Conservation (phyloP, 805 yeast genomes). For the Limtongozyma cylindracea region DNA sequence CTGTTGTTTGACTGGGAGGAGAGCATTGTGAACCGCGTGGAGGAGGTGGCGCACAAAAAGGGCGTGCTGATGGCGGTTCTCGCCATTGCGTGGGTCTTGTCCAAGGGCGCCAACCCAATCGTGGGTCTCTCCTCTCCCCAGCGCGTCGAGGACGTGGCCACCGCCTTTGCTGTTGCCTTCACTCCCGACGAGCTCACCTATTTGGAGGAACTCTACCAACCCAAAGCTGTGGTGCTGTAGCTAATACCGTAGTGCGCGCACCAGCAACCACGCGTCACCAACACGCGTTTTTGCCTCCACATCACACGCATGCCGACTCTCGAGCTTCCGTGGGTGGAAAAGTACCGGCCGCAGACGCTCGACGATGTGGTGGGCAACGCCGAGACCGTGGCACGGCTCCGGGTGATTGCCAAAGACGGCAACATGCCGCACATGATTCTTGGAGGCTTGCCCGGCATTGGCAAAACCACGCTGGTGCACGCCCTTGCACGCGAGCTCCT, state of each 20-base stretch:
- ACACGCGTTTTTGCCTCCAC: too few relatives aligned
- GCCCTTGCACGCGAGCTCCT: conserved; percentile 72
- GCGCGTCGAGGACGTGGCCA: conserved; percentile 25
- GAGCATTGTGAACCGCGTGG: conserved; percentile 22
- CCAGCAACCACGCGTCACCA: too few relatives aligned
- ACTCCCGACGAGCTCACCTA: conserved; percentile 10
- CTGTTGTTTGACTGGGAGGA: conserved; percentile 1
- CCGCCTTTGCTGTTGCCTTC: conserved; percentile 14
- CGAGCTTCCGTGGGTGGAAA: conserved; percentile 53
- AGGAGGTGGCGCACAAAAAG: conserved; percentile 20
- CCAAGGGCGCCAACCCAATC: conserved; percentile 27
- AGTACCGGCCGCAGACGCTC: conserved; percentile 62
- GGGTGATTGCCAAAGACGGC: conserved; percentile 73
- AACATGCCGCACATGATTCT: conserved; percentile 94
- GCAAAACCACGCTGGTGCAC: conserved; percentile 84
- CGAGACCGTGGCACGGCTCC: conserved; percentile 67
- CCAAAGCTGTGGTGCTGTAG: too few relatives aligned
- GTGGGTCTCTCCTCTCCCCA: conserved; percentile 23
- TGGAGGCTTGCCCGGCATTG: conserved; percentile 93
- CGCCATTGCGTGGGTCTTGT: conserved; percentile 24
- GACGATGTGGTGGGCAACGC: conserved; percentile 83
- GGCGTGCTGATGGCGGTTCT: conserved; percentile 27
- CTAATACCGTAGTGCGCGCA: too few relatives aligned
- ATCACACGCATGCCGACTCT: too few relatives aligned
- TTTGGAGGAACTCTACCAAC: conserved; percentile 12